Evolutionary conservation across 2,329 filamentous ascomycete species (phyloP), one percentile per base, ranked within the genome.

Genomic region (Botryosphaeria dothidea): DNA sequence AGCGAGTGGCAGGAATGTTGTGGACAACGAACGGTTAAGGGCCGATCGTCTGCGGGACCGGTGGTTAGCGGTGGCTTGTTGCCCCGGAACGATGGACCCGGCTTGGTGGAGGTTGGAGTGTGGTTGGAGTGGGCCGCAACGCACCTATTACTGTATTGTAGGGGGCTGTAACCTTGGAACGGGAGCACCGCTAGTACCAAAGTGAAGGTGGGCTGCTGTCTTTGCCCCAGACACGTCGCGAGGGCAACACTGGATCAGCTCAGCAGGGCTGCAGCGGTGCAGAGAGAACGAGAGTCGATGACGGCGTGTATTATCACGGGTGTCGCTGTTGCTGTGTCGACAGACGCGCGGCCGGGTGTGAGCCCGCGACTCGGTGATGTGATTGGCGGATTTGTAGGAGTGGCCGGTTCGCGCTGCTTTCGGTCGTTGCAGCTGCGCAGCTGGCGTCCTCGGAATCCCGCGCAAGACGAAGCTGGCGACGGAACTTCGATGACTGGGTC

Each of bases 261-360:
- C 36, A 41, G 34, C 52, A 41, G 52, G 34, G 31, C 31, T 38
- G 31, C 52, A 38, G 52, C 45, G 31, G 41, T 9, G 27, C 31
- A n/a, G 46, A 51, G 31, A 19, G 51, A 64, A 43, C 48, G 62
- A 57, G 36, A 64, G 62, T 64, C 62, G 62, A 60, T 60, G 56
- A 46, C 56, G 56, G 60, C 19, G 3, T 27, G 49, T 49, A 62
- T 38, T 49, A 27, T 62, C 34, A 38, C 38, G 17, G 54, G 54
- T n/a, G 52, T 38, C 29, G 43, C 46, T 62, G 58, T 62, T 62
- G 54, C 54, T 58, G 54, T 58, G 56, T 60, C 56, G 56, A 60
- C 56, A 60, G 56, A 60, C 56, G 56, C 56, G 56, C 56, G 56
- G 56, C 56, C 38, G 27, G 38, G n/a, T 60, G 56, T 41, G 46